Base-by-base conservation (phyloP, 2,329 filamentous ascomycete species). In the Fusarium vanettenii region DNA sequence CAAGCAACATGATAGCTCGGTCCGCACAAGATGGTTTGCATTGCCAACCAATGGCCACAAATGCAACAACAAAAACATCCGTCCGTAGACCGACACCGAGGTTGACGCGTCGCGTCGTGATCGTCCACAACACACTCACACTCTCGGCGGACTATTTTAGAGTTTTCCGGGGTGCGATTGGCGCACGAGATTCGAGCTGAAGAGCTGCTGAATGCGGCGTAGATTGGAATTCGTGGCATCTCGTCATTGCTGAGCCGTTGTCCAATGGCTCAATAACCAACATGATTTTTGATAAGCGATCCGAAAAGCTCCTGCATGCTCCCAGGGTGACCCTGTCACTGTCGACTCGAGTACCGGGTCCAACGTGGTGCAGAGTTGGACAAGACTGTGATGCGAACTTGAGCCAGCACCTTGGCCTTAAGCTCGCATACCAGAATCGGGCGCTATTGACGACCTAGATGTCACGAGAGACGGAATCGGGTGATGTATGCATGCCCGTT, bases 141-240 rank as follows among this genome's bases (percentile, higher is more conserved):
- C 55, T 61, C 39, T 63, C 43, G 50, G 9, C 14, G 45, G 50
- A 27, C 48, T 60, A 62, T 56, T 70, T 62, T 60, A 65, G 56
- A 55, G 74, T 70, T 72, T 63, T 29, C 20, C 16, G 63, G 29
- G 33, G 35, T 67, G 61, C 65, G 67, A 79, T 79, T 79, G 76
- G 77, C 60, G 31, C 33, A 16, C 31, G 6, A 27, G 29, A 37
- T 55, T 60, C 33, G 33, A 66, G 73, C 73, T 75, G 72, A 78
- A 69, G 62, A 70, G 66, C 62, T 67, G 60, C 67, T 73, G 68
- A 75, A 76, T 72, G 71, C 64, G 64, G 70, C 69, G 64, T 78
- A 67, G 71, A 72, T 57, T 69, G 65, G 68, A 68, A 72, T 78
- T 73, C 67, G 76, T 75, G 68, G 67, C 76, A 75, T 68, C 62